phyloP scores from a whole-genome alignment of 176 grass and related monocot genomes.

The Olyra latifolia region DNA sequence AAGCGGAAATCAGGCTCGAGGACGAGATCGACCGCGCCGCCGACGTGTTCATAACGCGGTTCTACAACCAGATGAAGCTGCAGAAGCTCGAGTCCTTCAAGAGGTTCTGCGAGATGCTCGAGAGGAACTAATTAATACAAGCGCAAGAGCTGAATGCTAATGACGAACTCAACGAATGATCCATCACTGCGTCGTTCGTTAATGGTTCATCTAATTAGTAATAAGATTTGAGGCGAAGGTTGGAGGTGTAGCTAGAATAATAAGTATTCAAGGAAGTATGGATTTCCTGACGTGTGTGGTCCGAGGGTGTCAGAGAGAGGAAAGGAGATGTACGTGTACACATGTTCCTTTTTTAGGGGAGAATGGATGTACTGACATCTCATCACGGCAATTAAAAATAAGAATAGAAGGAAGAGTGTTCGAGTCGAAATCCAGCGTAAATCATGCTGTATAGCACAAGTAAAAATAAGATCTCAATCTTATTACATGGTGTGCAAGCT shows the following conservation, averaged over 20 bases:
- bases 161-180: too few relatives aligned
- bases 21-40: constrained; percentile 75
- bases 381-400: not conserved
- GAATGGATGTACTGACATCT: not conserved
- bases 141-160: not conserved
- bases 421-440: too few relatives aligned
- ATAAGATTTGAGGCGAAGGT: not conserved
- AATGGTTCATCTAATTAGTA: not conserved
- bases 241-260: constrained; percentile 18
- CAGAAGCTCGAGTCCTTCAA: constrained; percentile 99
- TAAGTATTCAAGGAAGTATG: not conserved
- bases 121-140: constrained; percentile 36
- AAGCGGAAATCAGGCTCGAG: constrained; percentile 65
- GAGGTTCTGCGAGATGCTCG: constrained; percentile 85
- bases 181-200: not conserved
- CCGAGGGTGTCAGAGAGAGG: not conserved
- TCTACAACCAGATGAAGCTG: constrained; percentile 88
- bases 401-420: not conserved
- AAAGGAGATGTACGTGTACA: not conserved
- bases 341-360: not conserved
- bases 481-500: too few relatives aligned
- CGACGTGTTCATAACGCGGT: constrained; percentile 76
- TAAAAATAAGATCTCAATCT: too few relatives aligned
- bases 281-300: not conserved
- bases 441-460: too few relatives aligned